These are phyloP conservation scores for Trichoderma koningii DNA, from an alignment of 2,329 filamentous ascomycete species.

Conservation along the genomic window DNA sequence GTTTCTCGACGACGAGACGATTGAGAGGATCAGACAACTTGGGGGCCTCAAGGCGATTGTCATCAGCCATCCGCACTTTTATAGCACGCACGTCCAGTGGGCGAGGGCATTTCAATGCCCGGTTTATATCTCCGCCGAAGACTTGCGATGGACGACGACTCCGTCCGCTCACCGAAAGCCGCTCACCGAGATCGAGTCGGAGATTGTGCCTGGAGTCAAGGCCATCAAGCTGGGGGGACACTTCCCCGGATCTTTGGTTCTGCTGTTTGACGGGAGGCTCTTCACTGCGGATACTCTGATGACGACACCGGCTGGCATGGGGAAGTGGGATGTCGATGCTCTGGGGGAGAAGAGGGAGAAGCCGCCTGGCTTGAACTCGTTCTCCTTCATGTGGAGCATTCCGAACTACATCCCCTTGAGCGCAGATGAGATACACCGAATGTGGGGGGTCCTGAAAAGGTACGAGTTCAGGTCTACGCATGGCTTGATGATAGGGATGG, in stretches of 20 bases:
- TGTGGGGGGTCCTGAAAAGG: conserved; percentile 69
- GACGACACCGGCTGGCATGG: conserved; percentile 62
- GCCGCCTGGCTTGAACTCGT: conserved; percentile 54
- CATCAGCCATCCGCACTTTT: conserved; percentile 82
- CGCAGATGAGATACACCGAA: conserved; percentile 62
- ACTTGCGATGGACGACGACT: conserved; percentile 63
- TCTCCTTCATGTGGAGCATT: conserved; percentile 75
- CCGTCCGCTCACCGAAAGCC: conserved; percentile 49
- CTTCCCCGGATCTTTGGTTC: conserved; percentile 72
- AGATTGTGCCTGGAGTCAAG: conserved; percentile 53
- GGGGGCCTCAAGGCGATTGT: conserved; percentile 72
- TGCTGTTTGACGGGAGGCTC: conserved; percentile 63
- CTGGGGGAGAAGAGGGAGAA: conserved; percentile 40
- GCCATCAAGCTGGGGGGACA: conserved; percentile 76
- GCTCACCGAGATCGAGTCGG: conserved; percentile 48
- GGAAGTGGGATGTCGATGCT: conserved; percentile 48
- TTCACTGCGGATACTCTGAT: conserved; percentile 77
- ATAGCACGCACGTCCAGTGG: conserved; percentile 76
- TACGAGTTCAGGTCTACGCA: conserved; percentile 67
- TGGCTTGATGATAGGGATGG: conserved; percentile 65
- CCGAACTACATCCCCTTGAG: conserved; percentile 73
- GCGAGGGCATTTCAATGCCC: conserved; percentile 67
- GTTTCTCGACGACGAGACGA: conserved; percentile 65
- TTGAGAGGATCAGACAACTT: conserved; percentile 56
- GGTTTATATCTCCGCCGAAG: conserved; percentile 68